Conservation (phyloP, 2,329 filamentous ascomycete genomes). For the Hawksworthiomyces lignivorus region DNA sequence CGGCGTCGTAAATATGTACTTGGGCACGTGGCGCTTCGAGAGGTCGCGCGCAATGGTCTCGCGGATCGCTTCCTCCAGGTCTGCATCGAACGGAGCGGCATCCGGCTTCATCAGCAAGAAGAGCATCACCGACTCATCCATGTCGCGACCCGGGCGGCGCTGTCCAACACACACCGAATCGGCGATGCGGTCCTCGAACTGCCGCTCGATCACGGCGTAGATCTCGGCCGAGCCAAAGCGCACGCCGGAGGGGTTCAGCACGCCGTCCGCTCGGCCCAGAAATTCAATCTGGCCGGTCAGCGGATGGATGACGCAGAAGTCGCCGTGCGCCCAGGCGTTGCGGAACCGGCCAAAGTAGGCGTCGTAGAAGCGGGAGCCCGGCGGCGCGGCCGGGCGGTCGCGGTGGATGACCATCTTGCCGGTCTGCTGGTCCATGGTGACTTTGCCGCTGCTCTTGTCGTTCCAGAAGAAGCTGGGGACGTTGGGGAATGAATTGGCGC, state of each 20-base stretch:
- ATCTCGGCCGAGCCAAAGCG: slow-evolving; percentile 76
- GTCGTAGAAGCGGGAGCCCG: slow-evolving; percentile 48
- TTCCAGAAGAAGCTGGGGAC: slow-evolving; percentile 62
- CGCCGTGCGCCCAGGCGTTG: slow-evolving; percentile 74
- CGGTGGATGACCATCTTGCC: slow-evolving; percentile 10
- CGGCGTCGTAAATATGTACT: slow-evolving; percentile 69
- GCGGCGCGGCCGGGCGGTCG: slow-evolving; percentile 29
- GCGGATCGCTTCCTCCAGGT: slow-evolving; percentile 52
- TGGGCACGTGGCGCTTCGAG: slow-evolving; percentile 69
- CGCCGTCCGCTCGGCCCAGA: slow-evolving; percentile 67
- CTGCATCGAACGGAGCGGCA: slow-evolving; percentile 38
- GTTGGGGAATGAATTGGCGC: slow-evolving; percentile 64
- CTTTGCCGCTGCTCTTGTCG: slow-evolving; percentile 28
- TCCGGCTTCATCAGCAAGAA: slow-evolving; percentile 53
- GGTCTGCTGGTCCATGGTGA: slow-evolving; percentile 8
- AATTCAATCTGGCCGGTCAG: slow-evolving; percentile 57
- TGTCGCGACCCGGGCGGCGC: slow-evolving; percentile 46
- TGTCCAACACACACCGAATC: slow-evolving; percentile 80
- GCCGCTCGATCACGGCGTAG: slow-evolving; percentile 62
- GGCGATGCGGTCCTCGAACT: slow-evolving; percentile 53
- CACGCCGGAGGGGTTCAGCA: slow-evolving; percentile 71
- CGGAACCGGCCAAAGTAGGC: slow-evolving; percentile 57
- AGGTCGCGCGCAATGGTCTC: slow-evolving; percentile 56
- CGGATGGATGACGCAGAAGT: slow-evolving; percentile 68
- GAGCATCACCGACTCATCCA: slow-evolving; percentile 47